These are phyloP conservation scores for Metschnikowia bowlesiae DNA, from an alignment of 805 yeast genomes.

Conservation along the genomic window DNA sequence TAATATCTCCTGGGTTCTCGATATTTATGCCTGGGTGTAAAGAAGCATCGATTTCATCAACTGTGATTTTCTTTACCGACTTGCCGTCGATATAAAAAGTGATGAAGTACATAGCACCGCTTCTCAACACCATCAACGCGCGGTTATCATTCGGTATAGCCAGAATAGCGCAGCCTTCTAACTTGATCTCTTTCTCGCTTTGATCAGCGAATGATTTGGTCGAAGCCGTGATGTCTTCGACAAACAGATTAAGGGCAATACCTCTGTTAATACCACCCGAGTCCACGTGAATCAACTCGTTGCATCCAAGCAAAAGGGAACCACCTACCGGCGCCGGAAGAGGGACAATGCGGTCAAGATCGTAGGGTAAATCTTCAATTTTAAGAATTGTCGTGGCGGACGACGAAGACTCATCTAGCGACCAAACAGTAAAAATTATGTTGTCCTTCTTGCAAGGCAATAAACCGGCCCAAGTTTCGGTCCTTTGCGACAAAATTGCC, in stretches of 20 bases:
- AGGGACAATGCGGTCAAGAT: conserved; percentile 60
- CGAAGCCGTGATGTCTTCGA: conserved; percentile 33
- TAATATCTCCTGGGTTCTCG: conserved; percentile 38
- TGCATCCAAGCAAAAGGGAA: conserved; percentile 63
- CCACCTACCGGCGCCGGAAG: conserved; percentile 68
- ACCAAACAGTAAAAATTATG: conserved; percentile 54
- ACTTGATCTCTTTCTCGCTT: conserved; percentile 44
- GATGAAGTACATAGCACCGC: conserved; percentile 33
- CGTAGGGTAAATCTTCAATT: conserved; percentile 67
- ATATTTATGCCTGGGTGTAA: conserved; percentile 31
- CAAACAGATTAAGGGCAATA: conserved; percentile 56
- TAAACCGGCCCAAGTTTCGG: conserved; percentile 75
- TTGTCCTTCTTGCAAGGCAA: conserved; percentile 60
- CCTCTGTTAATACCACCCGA: conserved; percentile 67
- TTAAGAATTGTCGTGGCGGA: conserved; percentile 65
- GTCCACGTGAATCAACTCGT: conserved; percentile 75
- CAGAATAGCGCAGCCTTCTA: conserved; percentile 48
- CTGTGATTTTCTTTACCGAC: conserved; percentile 31
- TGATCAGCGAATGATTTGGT: conserved; percentile 43
- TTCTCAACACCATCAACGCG: conserved; percentile 27
- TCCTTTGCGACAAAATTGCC: conserved; percentile 54
- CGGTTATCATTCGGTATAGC: conserved; percentile 35
- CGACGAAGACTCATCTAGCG: conserved; percentile 57
- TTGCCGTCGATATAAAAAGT: conserved; percentile 41
- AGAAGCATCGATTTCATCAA: conserved; percentile 28